Conservation (phyloP, 805 yeast genomes). For the Ogataea nitratoaversa region DNA sequence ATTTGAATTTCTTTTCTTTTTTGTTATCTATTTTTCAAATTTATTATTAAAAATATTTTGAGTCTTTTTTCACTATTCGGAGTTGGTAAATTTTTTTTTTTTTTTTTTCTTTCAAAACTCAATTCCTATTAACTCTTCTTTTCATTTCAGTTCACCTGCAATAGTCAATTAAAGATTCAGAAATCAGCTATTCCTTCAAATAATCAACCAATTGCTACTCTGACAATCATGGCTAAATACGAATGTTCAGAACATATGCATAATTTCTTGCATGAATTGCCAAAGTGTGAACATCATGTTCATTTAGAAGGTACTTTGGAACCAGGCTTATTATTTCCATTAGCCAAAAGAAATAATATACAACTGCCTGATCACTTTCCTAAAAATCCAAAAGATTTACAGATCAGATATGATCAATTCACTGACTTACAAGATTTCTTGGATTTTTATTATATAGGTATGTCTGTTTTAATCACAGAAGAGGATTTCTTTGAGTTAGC, state of each 20-base stretch:
- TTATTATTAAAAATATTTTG: too few relatives aligned
- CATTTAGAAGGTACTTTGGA: conserved; percentile 81
- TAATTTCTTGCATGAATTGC: conserved; percentile 60
- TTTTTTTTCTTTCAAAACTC: too few relatives aligned
- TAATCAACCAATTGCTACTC: too few relatives aligned
- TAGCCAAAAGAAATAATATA: conserved; percentile 63
- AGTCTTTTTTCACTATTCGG: too few relatives aligned
- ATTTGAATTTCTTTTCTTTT: too few relatives aligned
- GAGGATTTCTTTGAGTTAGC: conserved; percentile 75
- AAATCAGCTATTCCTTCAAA: neutral
- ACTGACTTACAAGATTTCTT: conserved; percentile 73
- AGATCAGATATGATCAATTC: conserved; percentile 56
- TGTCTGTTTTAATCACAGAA: conserved; percentile 65
- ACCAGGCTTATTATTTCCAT: conserved; percentile 65
- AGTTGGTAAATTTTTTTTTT: too few relatives aligned
- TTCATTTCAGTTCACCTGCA: too few relatives aligned
- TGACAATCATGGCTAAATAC: conserved; percentile 13
- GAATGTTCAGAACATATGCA: conserved; percentile 37
- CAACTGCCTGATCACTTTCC: conserved; percentile 63
- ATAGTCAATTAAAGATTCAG: too few relatives aligned
- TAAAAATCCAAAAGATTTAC: conserved; percentile 49
- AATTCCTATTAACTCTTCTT: too few relatives aligned
- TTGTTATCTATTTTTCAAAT: too few relatives aligned
- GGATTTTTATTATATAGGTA: conserved; percentile 76
- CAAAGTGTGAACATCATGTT: conserved; percentile 85